Conservation (phyloP, 305 asterid species). For the Ajuga reptans region DNA sequence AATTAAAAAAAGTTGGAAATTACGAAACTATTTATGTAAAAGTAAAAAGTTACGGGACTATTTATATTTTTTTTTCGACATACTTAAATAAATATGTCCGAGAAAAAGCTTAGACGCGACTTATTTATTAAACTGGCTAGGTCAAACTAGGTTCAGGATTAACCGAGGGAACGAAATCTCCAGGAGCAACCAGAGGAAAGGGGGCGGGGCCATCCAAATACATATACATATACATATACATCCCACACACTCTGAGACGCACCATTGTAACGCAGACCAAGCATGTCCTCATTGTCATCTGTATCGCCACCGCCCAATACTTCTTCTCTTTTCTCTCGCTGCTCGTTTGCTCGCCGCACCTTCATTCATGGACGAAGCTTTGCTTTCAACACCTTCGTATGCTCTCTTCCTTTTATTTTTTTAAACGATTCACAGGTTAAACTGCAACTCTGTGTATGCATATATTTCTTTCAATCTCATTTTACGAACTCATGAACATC, state of each 20-base stretch:
- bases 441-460: background rate
- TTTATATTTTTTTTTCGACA: too few species aligned
- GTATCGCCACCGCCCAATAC: conserved; percentile 31
- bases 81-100: too few species aligned
- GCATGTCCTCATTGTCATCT: conserved; percentile 28
- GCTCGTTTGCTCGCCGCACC: conserved; percentile 17
- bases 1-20: too few species aligned
- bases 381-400: conserved; percentile 36
- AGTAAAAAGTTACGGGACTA: too few species aligned
- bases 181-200: background rate
- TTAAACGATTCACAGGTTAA: background rate
- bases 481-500: background rate
- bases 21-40: too few species aligned
- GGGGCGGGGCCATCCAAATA: background rate
- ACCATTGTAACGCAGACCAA: background rate
- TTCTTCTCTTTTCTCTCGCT: conserved; percentile 28
- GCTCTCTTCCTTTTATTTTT: background rate
- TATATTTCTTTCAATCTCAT: background rate
- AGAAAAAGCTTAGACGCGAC: too few species aligned
- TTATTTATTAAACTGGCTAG: too few species aligned
- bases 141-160: too few species aligned
- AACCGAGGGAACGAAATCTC: background rate
- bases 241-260: too few species aligned
- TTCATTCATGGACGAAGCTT: conserved; percentile 20
- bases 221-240: background rate